Evolutionary conservation across 1,139 yeast genomes (phyloP), one percentile per base, ranked within the genome.

Genomic region (Debaryomyces robertsiae): DNA sequence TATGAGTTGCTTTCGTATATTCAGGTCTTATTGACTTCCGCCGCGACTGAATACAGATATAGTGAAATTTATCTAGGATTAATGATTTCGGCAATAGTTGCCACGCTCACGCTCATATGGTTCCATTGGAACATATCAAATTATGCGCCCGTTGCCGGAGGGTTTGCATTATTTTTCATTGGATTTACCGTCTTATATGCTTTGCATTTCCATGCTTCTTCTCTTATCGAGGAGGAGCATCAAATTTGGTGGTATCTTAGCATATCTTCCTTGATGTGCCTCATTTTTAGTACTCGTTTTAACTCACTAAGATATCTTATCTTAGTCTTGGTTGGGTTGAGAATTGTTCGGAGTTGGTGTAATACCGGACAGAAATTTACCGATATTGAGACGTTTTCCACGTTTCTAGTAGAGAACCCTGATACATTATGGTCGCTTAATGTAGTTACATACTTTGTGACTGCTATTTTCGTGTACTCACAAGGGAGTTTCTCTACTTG

Each of bases 151-250:
- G 32, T 40, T 4, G 39, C 41, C 9, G 35, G 50, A 4, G 18
- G 42, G 4, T 60, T 36, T 52, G 69, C 48, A 3, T 19, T 52
- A 1, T 49, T 49, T 22, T 65, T 63, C 44, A 46, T 65, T 19
- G 42, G 47, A 0, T 56, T 79, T 16, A 68, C 80, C 7, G 46
- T 70, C 1, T 31, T 70, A 0, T 82, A 81, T 53, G 72, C 84
- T 0, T 47, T 72, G 1, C 79, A 84, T 35, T 83, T 85, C 59
- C 88, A 89, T 67, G 97, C 95, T 0, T 87, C 96, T 28, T 88
- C 96, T 18, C 71, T 90, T 47, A 86, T 93, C n/a, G 99, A 93
- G 54, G 99, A 93, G 59, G 99, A 93, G 55, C 96, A 93, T 56
- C 97, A 90, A 57, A 64, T 90, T 11, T 93, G 99, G 99, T 93